Base-by-base conservation (phyloP, 129 eudicot genomes). In the Ambrosia artemisiifolia region DNA sequence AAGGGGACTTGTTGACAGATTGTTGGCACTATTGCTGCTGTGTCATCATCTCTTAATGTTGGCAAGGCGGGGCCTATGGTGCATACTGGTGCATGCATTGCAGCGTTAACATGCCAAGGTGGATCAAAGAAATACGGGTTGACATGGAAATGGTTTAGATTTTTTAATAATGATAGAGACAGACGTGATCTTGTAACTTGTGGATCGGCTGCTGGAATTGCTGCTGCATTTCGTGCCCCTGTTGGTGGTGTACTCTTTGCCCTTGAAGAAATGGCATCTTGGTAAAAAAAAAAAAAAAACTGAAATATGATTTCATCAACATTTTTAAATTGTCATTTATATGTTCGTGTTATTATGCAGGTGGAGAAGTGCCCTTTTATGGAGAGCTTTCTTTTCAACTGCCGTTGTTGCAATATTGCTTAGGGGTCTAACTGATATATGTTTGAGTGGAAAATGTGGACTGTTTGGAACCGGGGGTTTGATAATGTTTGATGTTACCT, bases 51-150 rank as follows among this genome's bases (percentile, higher is more conserved):
- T 77, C 96, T 94, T 38, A 85, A 80, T 49, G 73, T 88, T 42
- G 98, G 98, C n/a, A 94, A 88, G 82, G 98, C 97, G 33, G 98
- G 98, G 54, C 95, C 98, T 53, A 82, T 94, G 98, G 95, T 87
- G 67, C 97, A 91, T 56, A 81, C 85, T 16, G 92, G 90, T 72
- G 91, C 97, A 56, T 88, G 92, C 84, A 81, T 94, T 76, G 96
- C 93, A 64, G 92, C 95, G 67, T 32, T 94, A 73, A 14, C 90
- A 76, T 86, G 91, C 49, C 95, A 90, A 75, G 95, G 92, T 69
- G 97, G 98, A 73, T 94, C 96, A 54, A 84, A 85, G 86, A 90
- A 84, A 72, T 83, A 85, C 51, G 35, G 82, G 49, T 80, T 86
- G 78, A 94, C 95, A 43, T 94, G 96, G 93, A 81, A 77, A 77